Conservation (phyloP, 2,329 filamentous ascomycete genomes). For the Ophiosphaerella narmari region DNA sequence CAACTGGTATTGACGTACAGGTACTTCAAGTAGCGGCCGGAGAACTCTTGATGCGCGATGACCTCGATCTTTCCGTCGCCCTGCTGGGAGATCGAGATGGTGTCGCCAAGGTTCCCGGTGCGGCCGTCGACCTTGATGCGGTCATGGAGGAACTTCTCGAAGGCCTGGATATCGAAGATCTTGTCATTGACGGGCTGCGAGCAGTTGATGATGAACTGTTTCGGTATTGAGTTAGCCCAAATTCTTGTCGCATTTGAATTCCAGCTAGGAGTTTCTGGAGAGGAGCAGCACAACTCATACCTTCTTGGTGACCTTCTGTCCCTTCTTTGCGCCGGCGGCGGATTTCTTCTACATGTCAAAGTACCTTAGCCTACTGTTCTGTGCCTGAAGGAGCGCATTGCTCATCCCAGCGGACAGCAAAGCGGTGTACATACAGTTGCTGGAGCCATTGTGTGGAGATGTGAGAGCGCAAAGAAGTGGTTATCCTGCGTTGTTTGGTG, state of each 20-base stretch:
- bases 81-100: constrained; percentile 84
- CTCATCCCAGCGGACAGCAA: constrained; percentile 77
- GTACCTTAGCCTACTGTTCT: constrained; percentile 95
- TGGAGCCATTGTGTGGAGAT: constrained; percentile 76
- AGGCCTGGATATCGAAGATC: constrained; percentile 99
- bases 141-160: constrained; percentile 99
- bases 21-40: constrained; percentile 99
- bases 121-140: constrained; percentile 99
- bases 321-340: constrained; percentile 53
- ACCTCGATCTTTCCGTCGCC: constrained; percentile 99
- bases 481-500: constrained; percentile 75
- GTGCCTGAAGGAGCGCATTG: constrained; percentile 26
- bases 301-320: constrained; percentile 83
- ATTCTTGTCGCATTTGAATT: background rate
- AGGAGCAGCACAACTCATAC: constrained; percentile 50
- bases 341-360: constrained; percentile 60
- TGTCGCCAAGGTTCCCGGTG: constrained; percentile 96
- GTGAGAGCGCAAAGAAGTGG: constrained; percentile 76
- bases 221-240: constrained; percentile 2
- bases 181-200: constrained; percentile 98
- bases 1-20: constrained; percentile 65
- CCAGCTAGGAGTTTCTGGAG: constrained; percentile 6
- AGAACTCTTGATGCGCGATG: constrained; percentile 96
- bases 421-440: constrained; percentile 91
- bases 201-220: constrained; percentile 97